Percentiles rank a stretch among this genome's conserved stretches.
Conservation (phyloP, 306 rosid species). For the Ormosia emarginata region DNA sequence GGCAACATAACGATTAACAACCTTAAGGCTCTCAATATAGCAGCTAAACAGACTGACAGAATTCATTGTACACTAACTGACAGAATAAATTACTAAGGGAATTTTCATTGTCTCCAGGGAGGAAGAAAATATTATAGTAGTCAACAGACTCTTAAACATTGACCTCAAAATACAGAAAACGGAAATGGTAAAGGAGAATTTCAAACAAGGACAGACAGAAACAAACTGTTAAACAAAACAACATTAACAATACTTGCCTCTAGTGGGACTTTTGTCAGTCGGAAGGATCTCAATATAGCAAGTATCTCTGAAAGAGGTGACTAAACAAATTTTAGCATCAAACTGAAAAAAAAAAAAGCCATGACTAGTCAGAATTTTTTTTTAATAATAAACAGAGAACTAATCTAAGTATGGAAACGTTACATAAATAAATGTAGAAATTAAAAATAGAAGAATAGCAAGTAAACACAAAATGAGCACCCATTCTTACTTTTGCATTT, state of each 20-base stretch:
- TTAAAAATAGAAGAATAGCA: not conserved
- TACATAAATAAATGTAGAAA: constrained; percentile 7
- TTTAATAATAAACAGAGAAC: not conserved
- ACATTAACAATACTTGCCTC: constrained; percentile 51
- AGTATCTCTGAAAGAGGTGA: constrained; percentile 92
- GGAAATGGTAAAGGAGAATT: not conserved
- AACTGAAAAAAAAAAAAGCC: constrained; percentile 51
- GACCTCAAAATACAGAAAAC: not conserved
- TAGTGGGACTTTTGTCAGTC: constrained; percentile 53
- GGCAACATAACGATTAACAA: not conserved
- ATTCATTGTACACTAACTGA: not conserved
- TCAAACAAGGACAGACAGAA: not conserved
- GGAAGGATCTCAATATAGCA: constrained; percentile 92
- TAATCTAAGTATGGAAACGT: not conserved
- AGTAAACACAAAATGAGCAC: not conserved
- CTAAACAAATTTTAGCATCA: constrained; percentile 77
- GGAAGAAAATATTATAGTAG: not conserved
- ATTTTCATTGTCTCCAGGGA: not conserved
- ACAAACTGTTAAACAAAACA: not conserved
- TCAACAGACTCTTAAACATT: not conserved
- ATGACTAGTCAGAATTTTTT: constrained; percentile 30
- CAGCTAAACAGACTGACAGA: not conserved
- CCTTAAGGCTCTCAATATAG: not conserved
- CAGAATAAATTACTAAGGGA: not conserved
- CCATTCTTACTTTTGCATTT: not conserved